Evolutionary conservation across 495 filamentous ascomycete species (phyloP), one percentile per base, ranked within the genome.

Genomic region (Penicillium cinerascens): DNA sequence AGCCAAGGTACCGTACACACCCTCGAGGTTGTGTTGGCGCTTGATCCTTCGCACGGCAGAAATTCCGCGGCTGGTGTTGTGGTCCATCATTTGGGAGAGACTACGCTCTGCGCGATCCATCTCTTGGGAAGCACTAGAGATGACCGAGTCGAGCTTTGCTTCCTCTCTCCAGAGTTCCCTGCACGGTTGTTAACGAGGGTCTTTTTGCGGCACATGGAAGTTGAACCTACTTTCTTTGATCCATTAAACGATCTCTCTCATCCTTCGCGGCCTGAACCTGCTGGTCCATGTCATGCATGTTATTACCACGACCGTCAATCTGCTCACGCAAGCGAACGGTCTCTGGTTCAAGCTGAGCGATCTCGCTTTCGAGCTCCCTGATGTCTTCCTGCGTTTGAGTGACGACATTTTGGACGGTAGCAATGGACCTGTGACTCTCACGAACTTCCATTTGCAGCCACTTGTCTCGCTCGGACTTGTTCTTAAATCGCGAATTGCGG

Each of bases 1-100:
- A 15, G 92, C 91, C 10, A 99, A 62, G 2, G 91, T 95, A 55
- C 93, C 93, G 59, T 96, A 93, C 15, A 92, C 88, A n/a, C 93
- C 95, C 2, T 86, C 78, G 10, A 97, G 78, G 42, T 88, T 81
- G 55, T 87, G 70, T 54, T 91, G 81, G 16, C 80, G 78, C 67
- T 91, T 90, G 62, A 97, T 81, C 36, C 85, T 78, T 29, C 89
- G 82, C 21, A 97, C 87, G 7, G 88, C 83, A 26, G 87, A 86
- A 33, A 97, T 79, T 60, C 95, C 93, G 38, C 86, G 82, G 43
- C 87, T 84, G 2, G 90, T 96, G 51, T 86, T 87, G 42, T 86
- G 78, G 61, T 97, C 92, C 91, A 97, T 96, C 64, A 87, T 87
- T 9, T 88, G 81, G 6, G 85, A 87, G 6, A 98, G 78, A 44